Evolutionary conservation across 2,329 filamentous ascomycete species (phyloP).

Genomic region (Phialocephala subalpina): DNA sequence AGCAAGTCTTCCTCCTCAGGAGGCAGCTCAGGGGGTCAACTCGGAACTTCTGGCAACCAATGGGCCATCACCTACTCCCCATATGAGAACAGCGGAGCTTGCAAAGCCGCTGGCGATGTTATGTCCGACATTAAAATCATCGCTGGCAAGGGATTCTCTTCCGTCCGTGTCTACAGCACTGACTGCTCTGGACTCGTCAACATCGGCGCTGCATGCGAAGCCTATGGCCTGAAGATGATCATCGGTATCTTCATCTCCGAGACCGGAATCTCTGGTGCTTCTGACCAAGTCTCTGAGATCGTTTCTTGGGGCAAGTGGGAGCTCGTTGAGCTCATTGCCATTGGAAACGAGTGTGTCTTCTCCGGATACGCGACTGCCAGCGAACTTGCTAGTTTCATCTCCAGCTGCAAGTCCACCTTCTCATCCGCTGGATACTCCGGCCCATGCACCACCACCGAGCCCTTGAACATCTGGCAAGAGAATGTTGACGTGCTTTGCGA

Average conservation of each 20-base stretch:
- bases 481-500: conserved; percentile 71
- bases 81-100: conserved; percentile 66
- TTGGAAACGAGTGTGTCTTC: conserved; percentile 75
- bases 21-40: conserved; percentile 36
- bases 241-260: conserved; percentile 86
- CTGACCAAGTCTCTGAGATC: conserved; percentile 74
- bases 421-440: conserved; percentile 72
- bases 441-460: conserved; percentile 85
- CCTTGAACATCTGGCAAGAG: conserved; percentile 77
- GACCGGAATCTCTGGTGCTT: conserved; percentile 65
- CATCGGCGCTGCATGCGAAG: conserved; percentile 73
- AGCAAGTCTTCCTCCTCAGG: conserved; percentile 16
- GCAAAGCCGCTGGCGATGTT: conserved; percentile 70
- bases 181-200: conserved; percentile 85
- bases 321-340: conserved; percentile 72
- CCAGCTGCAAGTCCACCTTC: conserved; percentile 70
- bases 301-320: conserved; percentile 75
- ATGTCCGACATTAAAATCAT: conserved; percentile 67
- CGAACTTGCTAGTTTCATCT: conserved; percentile 76
- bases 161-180: conserved; percentile 87
- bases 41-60: conserved; percentile 45
- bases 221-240: conserved; percentile 79
- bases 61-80: conserved; percentile 86
- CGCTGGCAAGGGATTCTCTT: conserved; percentile 70
- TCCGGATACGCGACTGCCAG: conserved; percentile 70